Conservation (phyloP, 2,329 filamentous ascomycete species). For the Elsinoe batatas region DNA sequence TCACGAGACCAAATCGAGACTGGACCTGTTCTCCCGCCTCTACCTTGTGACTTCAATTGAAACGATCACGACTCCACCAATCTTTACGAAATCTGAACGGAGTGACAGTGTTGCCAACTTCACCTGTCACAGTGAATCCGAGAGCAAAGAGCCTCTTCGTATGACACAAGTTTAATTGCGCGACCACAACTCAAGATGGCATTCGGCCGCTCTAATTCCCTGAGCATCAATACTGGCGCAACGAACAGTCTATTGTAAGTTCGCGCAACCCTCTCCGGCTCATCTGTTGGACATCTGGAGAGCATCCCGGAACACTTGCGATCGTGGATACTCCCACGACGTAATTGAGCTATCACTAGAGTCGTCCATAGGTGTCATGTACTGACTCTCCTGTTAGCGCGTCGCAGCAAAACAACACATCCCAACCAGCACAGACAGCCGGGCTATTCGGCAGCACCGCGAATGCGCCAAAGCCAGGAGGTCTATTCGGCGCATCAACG, state of each 20-base stretch:
- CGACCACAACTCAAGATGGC: constrained; percentile 23
- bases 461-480: constrained; percentile 11
- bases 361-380: neutral
- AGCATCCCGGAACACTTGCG: no score
- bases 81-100: no score
- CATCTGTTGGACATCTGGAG: no score
- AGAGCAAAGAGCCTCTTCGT: neutral
- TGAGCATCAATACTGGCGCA: constrained; percentile 46
- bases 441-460: constrained; percentile 20
- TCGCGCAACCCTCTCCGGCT: no score
- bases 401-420: constrained; percentile 5
- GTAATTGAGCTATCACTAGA: no score
- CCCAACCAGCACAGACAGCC: constrained; percentile 12
- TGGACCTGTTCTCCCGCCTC: no score
- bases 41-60: no score
- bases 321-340: no score
- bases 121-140: no score
- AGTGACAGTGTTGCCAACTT: no score
- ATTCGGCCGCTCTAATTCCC: constrained; percentile 39
- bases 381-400: neutral
- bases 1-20: no score
- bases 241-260: constrained; percentile 31
- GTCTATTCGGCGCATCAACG: constrained; percentile 15
- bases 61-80: no score
- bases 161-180: neutral